Conservation (phyloP, 192 early-diverging fungal genomes). For the Coemansia sp. region DNA sequence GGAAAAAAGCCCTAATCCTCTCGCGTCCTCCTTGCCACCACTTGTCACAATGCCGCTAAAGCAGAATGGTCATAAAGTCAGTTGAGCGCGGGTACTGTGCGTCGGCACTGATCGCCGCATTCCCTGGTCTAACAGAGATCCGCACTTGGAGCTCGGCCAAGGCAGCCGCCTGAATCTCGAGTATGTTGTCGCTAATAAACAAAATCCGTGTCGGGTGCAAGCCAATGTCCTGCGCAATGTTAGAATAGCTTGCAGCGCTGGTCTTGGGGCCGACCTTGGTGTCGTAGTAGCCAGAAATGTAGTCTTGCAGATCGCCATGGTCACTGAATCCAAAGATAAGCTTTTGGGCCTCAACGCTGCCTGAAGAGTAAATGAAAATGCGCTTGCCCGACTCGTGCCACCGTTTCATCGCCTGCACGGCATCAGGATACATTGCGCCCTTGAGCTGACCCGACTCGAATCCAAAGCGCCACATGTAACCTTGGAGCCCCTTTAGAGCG, state of each 20-base stretch:
- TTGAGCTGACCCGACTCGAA: slow-evolving; percentile 71
- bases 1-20: no score
- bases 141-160: slow-evolving; percentile 64
- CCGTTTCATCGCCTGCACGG: slow-evolving; percentile 65
- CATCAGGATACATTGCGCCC: slow-evolving; percentile 83
- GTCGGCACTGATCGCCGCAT: slow-evolving; percentile 30
- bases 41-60: no score
- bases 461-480: slow-evolving; percentile 93
- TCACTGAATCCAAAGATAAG: slow-evolving; percentile 80
- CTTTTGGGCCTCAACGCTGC: slow-evolving; percentile 90
- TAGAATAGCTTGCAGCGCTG: slow-evolving; percentile 61
- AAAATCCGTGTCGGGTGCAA: slow-evolving; percentile 54
- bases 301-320: slow-evolving; percentile 70
- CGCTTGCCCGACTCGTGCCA: slow-evolving; percentile 62
- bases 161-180: slow-evolving; percentile 77
- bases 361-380: slow-evolving; percentile 96
- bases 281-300: slow-evolving; percentile 86
- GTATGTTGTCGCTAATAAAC: slow-evolving; percentile 90
- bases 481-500: slow-evolving; percentile 85
- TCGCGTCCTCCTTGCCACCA: no score
- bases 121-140: slow-evolving; percentile 73
- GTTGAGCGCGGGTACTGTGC: slow-evolving; percentile 1
- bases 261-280: slow-evolving; percentile 83
- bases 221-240: slow-evolving; percentile 70
- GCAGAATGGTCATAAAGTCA: slow-evolving; percentile 28